Evolutionary conservation across 2,329 filamentous ascomycete species (phyloP), one percentile per base, ranked within the genome.

Genomic region (Diaporthe sp.): DNA sequence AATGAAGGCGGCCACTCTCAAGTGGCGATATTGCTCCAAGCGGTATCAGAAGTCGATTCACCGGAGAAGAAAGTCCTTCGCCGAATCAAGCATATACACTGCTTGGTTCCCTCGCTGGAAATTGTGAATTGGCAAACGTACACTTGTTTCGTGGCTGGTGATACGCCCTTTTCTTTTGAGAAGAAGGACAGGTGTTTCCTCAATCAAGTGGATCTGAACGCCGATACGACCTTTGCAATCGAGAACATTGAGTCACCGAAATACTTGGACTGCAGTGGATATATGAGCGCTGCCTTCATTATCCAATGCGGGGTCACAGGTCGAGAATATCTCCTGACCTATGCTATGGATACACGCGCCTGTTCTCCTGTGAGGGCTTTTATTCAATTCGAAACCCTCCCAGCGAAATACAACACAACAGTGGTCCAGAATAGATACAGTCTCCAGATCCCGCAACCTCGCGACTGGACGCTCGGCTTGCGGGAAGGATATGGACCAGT

Each of bases 81-180:
- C 28, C 53, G 53, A 19, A 17, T 57, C 4, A 12, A 31, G 53
- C 15, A 31, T 31, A 8, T 57, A 13, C 53, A 57, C 28, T 34
- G 28, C 12, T 57, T 57, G 10, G 9, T 6, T 25, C 53, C 53
- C 10, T 31, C 25, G 25, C 25, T 7, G 4, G 25, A 57, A 10
- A 19, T n/a, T 13, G 3, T 10, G 12, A 31, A 31, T 5, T 57
- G 53, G 53, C 25, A 57, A 31, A 57, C 4, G 7, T 57, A 57
- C 25, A 57, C 53, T 31, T 57, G 53, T 57, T 57, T 57, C 53
- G 53, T 57, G 25, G 53, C 53, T 25, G 53, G 53, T 9, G 53
- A 57, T 31, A 13, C 53, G 4, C 53, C 53, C 12, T 12, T 17
- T 28, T 53, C 51, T 13, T 28, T 53, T 15, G 51, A 25, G 19